These are phyloP conservation scores for Exophiala bonariae DNA, from an alignment of 2,329 filamentous ascomycete genomes.

Conservation along the genomic window DNA sequence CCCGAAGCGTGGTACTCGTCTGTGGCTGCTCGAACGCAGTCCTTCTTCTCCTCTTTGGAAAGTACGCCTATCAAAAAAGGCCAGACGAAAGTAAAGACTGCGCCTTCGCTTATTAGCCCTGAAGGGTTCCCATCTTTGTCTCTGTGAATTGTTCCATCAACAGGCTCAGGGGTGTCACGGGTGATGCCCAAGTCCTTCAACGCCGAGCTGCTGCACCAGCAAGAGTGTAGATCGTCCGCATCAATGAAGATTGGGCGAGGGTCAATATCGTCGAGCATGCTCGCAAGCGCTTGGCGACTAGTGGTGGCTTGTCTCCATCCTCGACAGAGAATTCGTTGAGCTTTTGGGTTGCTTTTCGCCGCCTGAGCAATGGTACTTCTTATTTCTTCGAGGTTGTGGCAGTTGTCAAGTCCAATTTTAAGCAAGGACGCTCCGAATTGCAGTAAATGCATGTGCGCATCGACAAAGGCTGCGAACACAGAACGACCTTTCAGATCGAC, in stretches of 20 bases:
- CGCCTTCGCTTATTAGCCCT: slow-evolving; percentile 47
- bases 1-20: slow-evolving; percentile 43
- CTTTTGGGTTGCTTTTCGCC: slow-evolving; percentile 39
- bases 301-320: slow-evolving; percentile 52
- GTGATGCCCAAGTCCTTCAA: slow-evolving; percentile 45
- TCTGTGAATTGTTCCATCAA: slow-evolving; percentile 48
- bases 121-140: slow-evolving; percentile 45
- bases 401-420: slow-evolving; percentile 44
- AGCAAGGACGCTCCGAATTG: slow-evolving; percentile 47
- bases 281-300: slow-evolving; percentile 42
- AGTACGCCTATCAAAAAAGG: slow-evolving; percentile 43
- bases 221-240: slow-evolving; percentile 50
- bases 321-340: slow-evolving; percentile 44
- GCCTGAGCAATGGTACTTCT: slow-evolving; percentile 40
- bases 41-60: slow-evolving; percentile 42
- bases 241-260: slow-evolving; percentile 51
- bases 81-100: slow-evolving; percentile 44
- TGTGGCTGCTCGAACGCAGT: slow-evolving; percentile 40
- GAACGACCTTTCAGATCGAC: slow-evolving; percentile 25
- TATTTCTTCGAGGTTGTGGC: slow-evolving; percentile 44
- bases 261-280: slow-evolving; percentile 50
- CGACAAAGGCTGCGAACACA: slow-evolving; percentile 49
- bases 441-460: slow-evolving; percentile 50
- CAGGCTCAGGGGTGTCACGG: slow-evolving; percentile 37
- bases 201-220: slow-evolving; percentile 51